These are phyloP conservation scores for Glycine soja DNA, from an alignment of 306 rosid species.

Conservation along the genomic window DNA sequence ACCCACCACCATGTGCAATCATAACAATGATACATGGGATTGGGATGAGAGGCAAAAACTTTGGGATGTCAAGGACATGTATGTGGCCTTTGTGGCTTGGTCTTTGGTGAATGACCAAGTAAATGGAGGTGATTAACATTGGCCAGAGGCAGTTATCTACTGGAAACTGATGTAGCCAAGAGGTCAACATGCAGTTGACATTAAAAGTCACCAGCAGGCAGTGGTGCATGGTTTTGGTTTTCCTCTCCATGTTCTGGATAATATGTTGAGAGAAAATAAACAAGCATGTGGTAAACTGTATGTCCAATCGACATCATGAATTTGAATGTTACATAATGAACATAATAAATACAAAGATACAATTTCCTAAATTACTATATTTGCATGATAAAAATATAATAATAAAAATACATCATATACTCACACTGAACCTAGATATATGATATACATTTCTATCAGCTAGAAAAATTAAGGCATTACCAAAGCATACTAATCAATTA, in stretches of 20 bases:
- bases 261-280: neutral
- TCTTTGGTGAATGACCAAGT: neutral
- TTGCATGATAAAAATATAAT: neutral
- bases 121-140: neutral
- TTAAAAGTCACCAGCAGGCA: neutral
- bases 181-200: neutral
- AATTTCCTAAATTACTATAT: neutral
- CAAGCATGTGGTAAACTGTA: neutral
- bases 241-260: neutral
- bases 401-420: neutral
- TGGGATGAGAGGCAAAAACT: neutral
- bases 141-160: neutral
- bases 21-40: neutral
- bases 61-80: neutral
- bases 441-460: neutral
- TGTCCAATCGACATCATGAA: neutral
- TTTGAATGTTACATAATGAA: neutral
- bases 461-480: neutral
- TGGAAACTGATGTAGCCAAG: neutral
- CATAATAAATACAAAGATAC: neutral
- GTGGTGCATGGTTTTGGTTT: neutral
- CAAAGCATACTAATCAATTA: slow-evolving; percentile 4
- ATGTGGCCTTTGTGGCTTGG: neutral
- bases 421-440: neutral
- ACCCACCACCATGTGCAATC: neutral